A percentile compares a stretch with the other conserved stretches of the same genome.
Conservation (phyloP, 345 rosid species). For the Durio zibethinus region DNA sequence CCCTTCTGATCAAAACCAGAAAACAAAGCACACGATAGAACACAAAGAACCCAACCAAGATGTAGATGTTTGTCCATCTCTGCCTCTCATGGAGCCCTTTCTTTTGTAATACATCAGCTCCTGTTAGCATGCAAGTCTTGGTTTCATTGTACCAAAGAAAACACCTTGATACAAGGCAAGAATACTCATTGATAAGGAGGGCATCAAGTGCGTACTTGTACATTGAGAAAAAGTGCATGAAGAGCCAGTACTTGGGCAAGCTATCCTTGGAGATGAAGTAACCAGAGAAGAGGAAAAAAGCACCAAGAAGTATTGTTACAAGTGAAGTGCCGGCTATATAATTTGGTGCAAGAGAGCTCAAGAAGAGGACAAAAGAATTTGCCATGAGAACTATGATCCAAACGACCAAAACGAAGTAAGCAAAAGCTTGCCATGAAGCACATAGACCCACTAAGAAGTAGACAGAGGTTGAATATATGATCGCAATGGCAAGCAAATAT, state of each 20-base stretch:
- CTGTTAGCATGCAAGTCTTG: slow-evolving; percentile 57
- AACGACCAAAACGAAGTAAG: slow-evolving; percentile 68
- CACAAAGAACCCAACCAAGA: slow-evolving; percentile 78
- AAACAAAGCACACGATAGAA: slow-evolving; percentile 78
- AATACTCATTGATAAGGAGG: slow-evolving; percentile 80
- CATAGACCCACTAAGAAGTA: slow-evolving; percentile 90
- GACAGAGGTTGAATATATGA: slow-evolving; percentile 63
- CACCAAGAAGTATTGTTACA: slow-evolving; percentile 65
- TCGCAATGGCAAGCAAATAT: slow-evolving; percentile 57
- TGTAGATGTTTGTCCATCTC: slow-evolving; percentile 69
- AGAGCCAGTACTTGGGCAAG: slow-evolving; percentile 84
- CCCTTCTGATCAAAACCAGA: slow-evolving; percentile 64
- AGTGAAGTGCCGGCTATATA: slow-evolving; percentile 85
- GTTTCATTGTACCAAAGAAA: slow-evolving; percentile 57
- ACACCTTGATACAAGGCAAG: slow-evolving; percentile 63
- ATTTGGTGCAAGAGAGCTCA: slow-evolving; percentile 89
- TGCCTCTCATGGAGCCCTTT: slow-evolving; percentile 60
- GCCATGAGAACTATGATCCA: slow-evolving; percentile 86
- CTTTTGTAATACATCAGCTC: slow-evolving; percentile 65
- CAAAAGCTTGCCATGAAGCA: slow-evolving; percentile 67
- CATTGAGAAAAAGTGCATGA: slow-evolving; percentile 94
- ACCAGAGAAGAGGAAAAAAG: slow-evolving; percentile 88
- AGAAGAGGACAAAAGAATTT: slow-evolving; percentile 79
- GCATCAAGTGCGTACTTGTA: slow-evolving; percentile 90
- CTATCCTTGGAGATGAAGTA: slow-evolving; percentile 79